Base-by-base conservation (phyloP, 352 stramenopile genomes). In the Phytophthora hibernalis region DNA sequence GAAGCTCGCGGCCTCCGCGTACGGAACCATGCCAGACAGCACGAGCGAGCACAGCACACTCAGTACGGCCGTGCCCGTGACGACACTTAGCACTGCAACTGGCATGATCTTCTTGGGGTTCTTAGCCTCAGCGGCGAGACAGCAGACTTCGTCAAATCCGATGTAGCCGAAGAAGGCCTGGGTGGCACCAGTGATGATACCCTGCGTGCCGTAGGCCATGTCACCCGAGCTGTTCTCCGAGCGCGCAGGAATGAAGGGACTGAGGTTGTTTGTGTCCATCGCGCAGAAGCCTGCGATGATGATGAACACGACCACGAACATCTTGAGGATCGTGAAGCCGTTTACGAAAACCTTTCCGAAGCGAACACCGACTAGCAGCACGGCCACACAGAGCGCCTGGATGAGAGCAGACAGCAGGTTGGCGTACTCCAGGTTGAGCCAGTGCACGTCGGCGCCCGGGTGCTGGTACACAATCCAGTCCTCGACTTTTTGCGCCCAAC, bases 111-210 rank as follows among this genome's bases (percentile, higher is more conserved):
- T 79, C 54, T 86, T 80, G 22, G 85, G 83, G 65, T 94, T 80
- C 65, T 90, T 88, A 42, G 85, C 77, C 60, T 94, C 85, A 21
- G 80, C 85, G 33, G 90, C 87, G 16, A 98, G 71, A 70, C 91
- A 97, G 68, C 89, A 97, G 15, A 98, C 85, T 64, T 97, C 93
- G 76, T 98, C 95, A 68, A 98, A 98, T 21, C 95, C 95, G 15
- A 98, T 77, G 68, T 96, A 98, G 35, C 93, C 93, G 75, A 98
- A 98, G 74, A 98, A 98, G 21, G 88, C 92, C 49, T 92, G 88
- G 11, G 91, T 87, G 8, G 87, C 80, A 18, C 92, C 92, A 10
- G 82, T 82, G 57, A 97, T 78, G 59, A 98, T 79, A 35, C 86
- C 87, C 38, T 82, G 70, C 5, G 72, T 61, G 37, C 86, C 87